Base-by-base conservation (phyloP, 2,329 filamentous ascomycete species). In the Bimuria novae-zelandiae region DNA sequence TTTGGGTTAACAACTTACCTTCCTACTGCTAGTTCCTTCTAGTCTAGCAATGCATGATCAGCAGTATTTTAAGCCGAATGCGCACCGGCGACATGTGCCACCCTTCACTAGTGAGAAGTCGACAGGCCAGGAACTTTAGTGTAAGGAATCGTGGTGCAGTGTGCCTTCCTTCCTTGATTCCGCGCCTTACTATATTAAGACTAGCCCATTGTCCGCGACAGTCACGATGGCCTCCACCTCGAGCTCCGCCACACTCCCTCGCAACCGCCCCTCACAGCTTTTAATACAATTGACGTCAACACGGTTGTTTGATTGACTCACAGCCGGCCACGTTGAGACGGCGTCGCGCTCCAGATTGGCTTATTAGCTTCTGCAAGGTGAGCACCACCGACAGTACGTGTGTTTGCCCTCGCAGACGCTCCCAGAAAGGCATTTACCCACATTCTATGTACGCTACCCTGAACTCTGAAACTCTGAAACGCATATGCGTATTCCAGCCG, bases 171-270 rank as follows among this genome's bases (percentile, higher is more conserved):
- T n/a, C 11, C 10, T 12, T 12, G 30, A 33, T 33, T 4, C 11
- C 10, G n/a, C 5, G 30, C 30, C 30, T 33, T 33, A 12, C 30
- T 12, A 12, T 12, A 3, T 33, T 11, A 12, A 12, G 30, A 33
- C 30, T 33, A 33, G 30, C 33, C 16, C n/a, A 29, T 11, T 12
- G 25, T 14, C 40, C 40, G 25, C n/a, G 19, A 19, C 14, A 16
- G 33, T 17, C 33, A 17, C 33, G 33, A 36, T 36, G 14, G 33
- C 11, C 36, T 14, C 19, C 10, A n/a, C 4, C 17, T 10, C 22
- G 17, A 46, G 30, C 44, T 47, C 44, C 44, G 44, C 44, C 44
- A 47, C 44, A 47, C 32, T 39, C 32, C 44, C 7, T 47, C 44
- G 44, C 44, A 39, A 37, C 14, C 44, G 11, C 22, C n/a, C n/a